Base-by-base conservation (phyloP, 345 rosid species). In the Murraya koenigii region DNA sequence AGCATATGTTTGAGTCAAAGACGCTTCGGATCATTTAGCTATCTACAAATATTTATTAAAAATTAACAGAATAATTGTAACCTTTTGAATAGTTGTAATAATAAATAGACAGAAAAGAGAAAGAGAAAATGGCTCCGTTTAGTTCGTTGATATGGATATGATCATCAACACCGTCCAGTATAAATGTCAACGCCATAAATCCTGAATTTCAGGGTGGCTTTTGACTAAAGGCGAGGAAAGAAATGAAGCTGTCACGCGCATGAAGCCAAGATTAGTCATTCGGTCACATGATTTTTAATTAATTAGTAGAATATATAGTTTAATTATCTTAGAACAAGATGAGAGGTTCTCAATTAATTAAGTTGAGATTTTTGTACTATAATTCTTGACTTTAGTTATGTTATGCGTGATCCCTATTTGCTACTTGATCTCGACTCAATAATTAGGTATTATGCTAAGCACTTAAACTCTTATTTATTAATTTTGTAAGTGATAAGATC, bases 1-100 rank as follows among this genome's bases (percentile, higher is more conserved):
- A 14, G 15, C 41, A 20, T 32, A 39, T 76, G 83, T 87, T 84
- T 86, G 71, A 66, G 90, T 89, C 90, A 89, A 86, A 89, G 89
- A 89, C 84, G 88, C 80, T 82, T 80, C 88, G 64, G 14, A 32
- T 44, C 13, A 44, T 7, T 71, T 26, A 26, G 20, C 26, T 8
- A 59, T 7, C 15, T 5, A 0, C 1, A 3, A 49, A 49, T 49
- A 49, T 49, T 44, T 44, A 44, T 44, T 44, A 41, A 41, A 41
- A 10, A 13, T 13, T 13, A 44, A 44, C 49, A 44, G n/a, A 63
- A 63, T 30, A 63, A 30, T 30, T 61, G 28, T 26, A 26, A 13
- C 32, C 11, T 11, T 61, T 1, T 2, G 11, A n/a, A 58, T 11
- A 41, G 15, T 41, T 11, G 15, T 13, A 44, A 44, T 44, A 44